These are phyloP conservation scores for Escallonia herrerae DNA, from an alignment of 129 eudicot species.

Conservation along the genomic window DNA sequence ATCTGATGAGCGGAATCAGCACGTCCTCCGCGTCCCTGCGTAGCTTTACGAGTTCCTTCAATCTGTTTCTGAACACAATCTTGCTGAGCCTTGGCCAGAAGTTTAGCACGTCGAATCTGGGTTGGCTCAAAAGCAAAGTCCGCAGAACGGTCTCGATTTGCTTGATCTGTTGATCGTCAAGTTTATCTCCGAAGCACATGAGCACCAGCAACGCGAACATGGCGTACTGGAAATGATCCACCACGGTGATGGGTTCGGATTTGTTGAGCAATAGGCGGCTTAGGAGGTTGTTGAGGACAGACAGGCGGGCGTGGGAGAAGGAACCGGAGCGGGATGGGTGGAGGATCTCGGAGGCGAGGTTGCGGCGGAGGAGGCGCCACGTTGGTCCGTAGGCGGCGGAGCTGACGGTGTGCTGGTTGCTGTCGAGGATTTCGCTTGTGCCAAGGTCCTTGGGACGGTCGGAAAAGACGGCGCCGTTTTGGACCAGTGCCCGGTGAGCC, in stretches of 20 bases:
- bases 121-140: background rate
- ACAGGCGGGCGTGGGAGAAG: constrained; percentile 22
- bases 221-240: constrained; percentile 11
- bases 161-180: constrained; percentile 16
- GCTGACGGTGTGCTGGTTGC: constrained; percentile 13
- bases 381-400: constrained; percentile 25
- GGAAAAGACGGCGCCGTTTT: background rate
- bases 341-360: constrained; percentile 22
- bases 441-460: too few species aligned
- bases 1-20: too few species aligned
- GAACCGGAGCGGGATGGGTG: constrained; percentile 20
- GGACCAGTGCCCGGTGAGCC: constrained; percentile 12
- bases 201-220: constrained; percentile 13
- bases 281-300: constrained; percentile 16
- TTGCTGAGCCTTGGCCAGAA: too few species aligned
- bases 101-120: background rate
- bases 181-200: constrained; percentile 29
- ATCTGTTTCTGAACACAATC: too few species aligned
- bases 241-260: background rate
- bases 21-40: too few species aligned
- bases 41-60: too few species aligned
- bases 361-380: constrained; percentile 22
- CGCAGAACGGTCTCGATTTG: constrained; percentile 18
- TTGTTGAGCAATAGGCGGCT: constrained; percentile 2
- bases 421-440: too few species aligned